Percentiles rank a stretch among this genome's conserved stretches.
Evolutionary conservation across 345 rosid species (phyloP).

Genomic region (Bretschneidera sinensis): DNA sequence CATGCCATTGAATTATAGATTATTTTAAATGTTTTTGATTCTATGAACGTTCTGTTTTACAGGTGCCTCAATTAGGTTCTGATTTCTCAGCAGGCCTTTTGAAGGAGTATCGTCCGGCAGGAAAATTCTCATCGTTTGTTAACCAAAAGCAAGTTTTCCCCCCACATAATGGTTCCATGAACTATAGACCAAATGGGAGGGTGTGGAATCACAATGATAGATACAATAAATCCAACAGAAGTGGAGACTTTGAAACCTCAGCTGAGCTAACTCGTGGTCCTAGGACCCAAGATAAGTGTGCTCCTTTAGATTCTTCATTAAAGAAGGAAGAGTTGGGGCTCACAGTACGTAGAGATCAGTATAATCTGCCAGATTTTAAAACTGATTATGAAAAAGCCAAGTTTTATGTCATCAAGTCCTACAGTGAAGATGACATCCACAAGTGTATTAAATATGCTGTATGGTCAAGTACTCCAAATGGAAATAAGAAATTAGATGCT

Average conservation of each 20-base stretch:
- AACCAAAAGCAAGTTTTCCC: slow-evolving; percentile 35
- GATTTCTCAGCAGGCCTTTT: slow-evolving; percentile 29
- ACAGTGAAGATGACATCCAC: slow-evolving; percentile 76
- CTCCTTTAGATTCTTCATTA: slow-evolving; percentile 33
- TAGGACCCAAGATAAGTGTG: slow-evolving; percentile 36
- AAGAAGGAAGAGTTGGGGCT: slow-evolving; percentile 36
- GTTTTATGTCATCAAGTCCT: slow-evolving; percentile 71
- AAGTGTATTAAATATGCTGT: slow-evolving; percentile 70
- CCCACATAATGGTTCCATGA: slow-evolving; percentile 24
- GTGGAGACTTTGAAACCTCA: slow-evolving; percentile 35
- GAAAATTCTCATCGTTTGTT: slow-evolving; percentile 32
- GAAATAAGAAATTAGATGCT: slow-evolving; percentile 72
- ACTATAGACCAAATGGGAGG: slow-evolving; percentile 39
- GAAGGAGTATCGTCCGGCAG: slow-evolving; percentile 37
- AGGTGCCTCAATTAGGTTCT: slow-evolving; percentile 35
- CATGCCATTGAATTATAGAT: too few species aligned
- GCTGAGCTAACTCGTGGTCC: slow-evolving; percentile 69
- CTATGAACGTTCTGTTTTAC: slow-evolving; percentile 12
- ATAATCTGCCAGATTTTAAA: slow-evolving; percentile 54
- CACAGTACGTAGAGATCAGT: slow-evolving; percentile 35
- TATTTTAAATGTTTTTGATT: slow-evolving; percentile 4
- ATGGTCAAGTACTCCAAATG: slow-evolving; percentile 71
- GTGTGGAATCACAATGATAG: slow-evolving; percentile 42
- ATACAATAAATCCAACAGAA: slow-evolving; percentile 28
- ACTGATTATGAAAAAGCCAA: slow-evolving; percentile 46